Conservation (phyloP, 306 rosid species). For the Casuarina glauca region DNA sequence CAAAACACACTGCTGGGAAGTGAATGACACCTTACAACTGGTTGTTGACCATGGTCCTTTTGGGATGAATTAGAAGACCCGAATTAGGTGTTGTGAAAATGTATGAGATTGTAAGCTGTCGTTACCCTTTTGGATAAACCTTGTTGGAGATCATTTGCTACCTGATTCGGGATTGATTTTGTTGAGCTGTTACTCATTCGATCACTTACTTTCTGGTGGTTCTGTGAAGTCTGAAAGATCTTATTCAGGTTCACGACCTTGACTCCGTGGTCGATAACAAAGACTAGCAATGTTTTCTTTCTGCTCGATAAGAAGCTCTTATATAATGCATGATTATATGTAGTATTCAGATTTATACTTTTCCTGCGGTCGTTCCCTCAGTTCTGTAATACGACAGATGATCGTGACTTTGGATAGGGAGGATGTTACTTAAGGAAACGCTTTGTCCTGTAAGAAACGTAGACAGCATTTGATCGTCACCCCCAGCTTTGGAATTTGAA, state of each 20-base stretch:
- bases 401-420: too few relatives aligned
- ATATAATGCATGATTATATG: too few relatives aligned
- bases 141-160: neutral
- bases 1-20: constrained; percentile 60
- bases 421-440: too few relatives aligned
- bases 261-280: neutral
- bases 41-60: neutral
- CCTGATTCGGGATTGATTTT: neutral
- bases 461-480: too few relatives aligned
- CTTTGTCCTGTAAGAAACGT: too few relatives aligned
- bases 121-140: neutral
- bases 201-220: too few relatives aligned
- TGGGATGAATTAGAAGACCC: neutral
- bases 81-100: neutral
- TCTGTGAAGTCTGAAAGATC: neutral
- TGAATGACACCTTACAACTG: constrained; percentile 5
- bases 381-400: too few relatives aligned
- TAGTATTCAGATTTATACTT: too few relatives aligned
- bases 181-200: too few relatives aligned
- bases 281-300: too few relatives aligned
- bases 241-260: neutral
- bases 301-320: too few relatives aligned
- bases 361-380: too few relatives aligned
- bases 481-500: neutral
- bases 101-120: neutral